Percentiles rank a stretch among this genome's conserved stretches.
Evolutionary conservation across 2,329 filamentous ascomycete genomes (phyloP).

Genomic region (Coniochaeta hoffmannii): DNA sequence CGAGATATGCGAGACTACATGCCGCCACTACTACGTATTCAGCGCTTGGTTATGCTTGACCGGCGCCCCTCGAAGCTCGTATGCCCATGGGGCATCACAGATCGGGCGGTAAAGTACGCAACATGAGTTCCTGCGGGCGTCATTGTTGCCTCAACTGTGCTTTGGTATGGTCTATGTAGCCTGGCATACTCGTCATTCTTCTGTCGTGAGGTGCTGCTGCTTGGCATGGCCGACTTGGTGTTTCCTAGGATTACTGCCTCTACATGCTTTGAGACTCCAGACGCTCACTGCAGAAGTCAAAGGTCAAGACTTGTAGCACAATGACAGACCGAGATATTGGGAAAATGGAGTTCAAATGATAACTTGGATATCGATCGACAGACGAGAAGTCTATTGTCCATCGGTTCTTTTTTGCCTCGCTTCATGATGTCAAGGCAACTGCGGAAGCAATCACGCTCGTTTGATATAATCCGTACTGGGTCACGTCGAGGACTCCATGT

Average conservation of each 20-base stretch:
- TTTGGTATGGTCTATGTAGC: background rate
- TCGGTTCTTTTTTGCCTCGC: too few relatives aligned
- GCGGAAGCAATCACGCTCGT: too few relatives aligned
- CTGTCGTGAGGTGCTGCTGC: background rate
- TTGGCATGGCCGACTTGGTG: background rate
- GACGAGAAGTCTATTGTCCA: too few relatives aligned
- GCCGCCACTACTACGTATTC: background rate
- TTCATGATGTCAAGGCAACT: too few relatives aligned
- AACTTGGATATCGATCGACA: too few relatives aligned
- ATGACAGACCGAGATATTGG: too few relatives aligned
- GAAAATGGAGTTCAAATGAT: too few relatives aligned
- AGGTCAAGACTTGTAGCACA: too few relatives aligned
- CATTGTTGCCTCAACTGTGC: background rate
- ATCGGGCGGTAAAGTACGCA: background rate
- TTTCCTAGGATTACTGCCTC: background rate
- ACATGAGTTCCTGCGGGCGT: background rate
- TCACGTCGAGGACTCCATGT: too few relatives aligned
- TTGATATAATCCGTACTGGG: too few relatives aligned
- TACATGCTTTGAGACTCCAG: too few relatives aligned
- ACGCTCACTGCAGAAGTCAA: too few relatives aligned
- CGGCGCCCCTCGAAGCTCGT: background rate
- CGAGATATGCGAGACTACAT: background rate
- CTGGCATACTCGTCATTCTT: background rate
- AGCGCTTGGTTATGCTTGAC: background rate
- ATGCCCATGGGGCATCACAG: background rate